Conservation (phyloP, 148 eudicot species). For the Cornus florida region DNA sequence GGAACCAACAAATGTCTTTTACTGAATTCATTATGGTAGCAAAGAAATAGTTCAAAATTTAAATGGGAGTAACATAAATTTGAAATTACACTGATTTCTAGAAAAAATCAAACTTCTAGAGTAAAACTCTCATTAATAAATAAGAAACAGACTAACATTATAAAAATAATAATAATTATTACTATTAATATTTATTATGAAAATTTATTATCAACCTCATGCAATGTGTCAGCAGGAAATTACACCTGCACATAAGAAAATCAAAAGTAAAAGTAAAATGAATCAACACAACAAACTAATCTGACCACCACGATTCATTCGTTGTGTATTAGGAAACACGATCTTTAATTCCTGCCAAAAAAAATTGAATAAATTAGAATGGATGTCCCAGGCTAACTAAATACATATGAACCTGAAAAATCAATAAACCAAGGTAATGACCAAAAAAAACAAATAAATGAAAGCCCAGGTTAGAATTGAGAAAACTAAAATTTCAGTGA, state of each 20-base stretch:
- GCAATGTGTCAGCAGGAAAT: not conserved
- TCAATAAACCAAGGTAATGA: not conserved
- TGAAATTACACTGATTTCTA: no score
- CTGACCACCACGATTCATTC: conserved; percentile 98
- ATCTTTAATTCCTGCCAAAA: conserved; percentile 75
- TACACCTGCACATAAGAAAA: not conserved
- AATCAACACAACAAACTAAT: conserved; percentile 34
- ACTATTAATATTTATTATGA: no score
- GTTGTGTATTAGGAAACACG: conserved; percentile 86
- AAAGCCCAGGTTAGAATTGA: not conserved
- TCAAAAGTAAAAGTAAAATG: not conserved
- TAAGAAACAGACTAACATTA: no score
- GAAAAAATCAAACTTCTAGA: no score
- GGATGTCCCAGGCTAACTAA: not conserved
- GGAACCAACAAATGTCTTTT: not conserved
- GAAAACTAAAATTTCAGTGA: not conserved
- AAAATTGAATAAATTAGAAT: not conserved
- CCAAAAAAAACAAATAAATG: no score
- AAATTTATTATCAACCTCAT: no score
- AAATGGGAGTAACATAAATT: no score
- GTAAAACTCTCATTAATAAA: no score
- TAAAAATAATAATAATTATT: no score
- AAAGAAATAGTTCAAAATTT: no score
- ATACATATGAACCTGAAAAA: not conserved
- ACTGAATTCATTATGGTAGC: not conserved